These are phyloP conservation scores for Beauveria pseudobassiana DNA, from an alignment of 2,329 filamentous ascomycete genomes.

Conservation along the genomic window DNA sequence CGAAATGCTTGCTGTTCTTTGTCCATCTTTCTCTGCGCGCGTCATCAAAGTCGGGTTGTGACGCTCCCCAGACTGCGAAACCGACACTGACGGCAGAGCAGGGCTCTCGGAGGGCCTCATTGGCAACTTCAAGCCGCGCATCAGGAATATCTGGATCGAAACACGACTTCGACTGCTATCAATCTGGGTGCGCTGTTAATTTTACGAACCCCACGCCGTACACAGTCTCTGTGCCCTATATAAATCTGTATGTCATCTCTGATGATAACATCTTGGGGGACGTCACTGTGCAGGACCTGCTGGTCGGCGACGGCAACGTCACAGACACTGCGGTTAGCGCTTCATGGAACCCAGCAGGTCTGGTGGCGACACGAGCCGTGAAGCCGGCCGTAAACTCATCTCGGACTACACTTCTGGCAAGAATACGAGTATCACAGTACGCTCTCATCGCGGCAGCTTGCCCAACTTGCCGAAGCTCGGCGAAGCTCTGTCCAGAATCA, in stretches of 20 bases:
- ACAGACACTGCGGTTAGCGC: conserved; percentile 59
- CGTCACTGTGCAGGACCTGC: conserved; percentile 57
- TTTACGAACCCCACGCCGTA: conserved; percentile 89
- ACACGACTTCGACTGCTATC: conserved; percentile 65
- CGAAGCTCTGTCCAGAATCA: conserved; percentile 62
- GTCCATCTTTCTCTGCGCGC: not conserved
- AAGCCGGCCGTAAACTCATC: conserved; percentile 63
- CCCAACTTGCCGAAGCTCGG: conserved; percentile 67
- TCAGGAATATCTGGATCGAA: conserved; percentile 66
- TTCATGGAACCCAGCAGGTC: conserved; percentile 61
- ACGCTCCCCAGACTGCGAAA: not conserved
- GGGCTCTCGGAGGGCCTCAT: conserved; percentile 51
- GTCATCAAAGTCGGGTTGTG: not conserved
- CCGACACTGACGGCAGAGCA: conserved; percentile 23
- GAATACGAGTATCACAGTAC: conserved; percentile 73
- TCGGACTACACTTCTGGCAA: conserved; percentile 82
- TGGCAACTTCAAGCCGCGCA: conserved; percentile 46
- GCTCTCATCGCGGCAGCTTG: conserved; percentile 63
- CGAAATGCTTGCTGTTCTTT: conserved; percentile 11
- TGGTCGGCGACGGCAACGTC: conserved; percentile 63
- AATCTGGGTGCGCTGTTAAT: conserved; percentile 65
- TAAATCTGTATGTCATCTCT: conserved; percentile 67
- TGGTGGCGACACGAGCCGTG: conserved; percentile 53
- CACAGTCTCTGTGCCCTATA: conserved; percentile 70
- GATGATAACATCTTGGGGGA: conserved; percentile 72